Evolutionary conservation across 2,329 filamentous ascomycete genomes (phyloP).

Genomic region (Rutstroemia sp.): DNA sequence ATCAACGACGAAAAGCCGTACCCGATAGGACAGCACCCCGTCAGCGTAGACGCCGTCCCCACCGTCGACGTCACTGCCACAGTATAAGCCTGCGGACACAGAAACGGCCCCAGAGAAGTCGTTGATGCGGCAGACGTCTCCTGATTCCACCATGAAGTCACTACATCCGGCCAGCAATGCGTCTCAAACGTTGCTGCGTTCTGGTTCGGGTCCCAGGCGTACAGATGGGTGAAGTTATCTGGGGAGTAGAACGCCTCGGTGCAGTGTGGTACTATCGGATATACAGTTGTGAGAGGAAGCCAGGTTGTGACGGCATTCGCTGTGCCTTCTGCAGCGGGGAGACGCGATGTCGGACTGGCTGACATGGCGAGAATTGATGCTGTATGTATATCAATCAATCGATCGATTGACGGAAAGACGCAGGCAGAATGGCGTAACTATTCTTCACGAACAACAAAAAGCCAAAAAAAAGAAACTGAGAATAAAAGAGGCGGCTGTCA

Average conservation of each 20-base stretch:
- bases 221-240: neutral
- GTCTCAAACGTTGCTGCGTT: neutral
- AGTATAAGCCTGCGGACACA: conserved; percentile 1
- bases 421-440: no score
- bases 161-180: neutral
- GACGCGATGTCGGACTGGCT: neutral
- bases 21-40: neutral
- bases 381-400: neutral
- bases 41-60: neutral
- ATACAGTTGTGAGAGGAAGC: conserved; percentile 5
- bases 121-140: no score
- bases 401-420: neutral
- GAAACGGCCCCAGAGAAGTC: conserved; percentile 5
- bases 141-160: conserved; percentile 5
- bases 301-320: neutral
- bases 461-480: no score
- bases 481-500: no score
- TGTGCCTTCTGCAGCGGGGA: neutral
- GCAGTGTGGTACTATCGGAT: neutral
- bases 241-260: neutral
- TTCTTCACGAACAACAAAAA: no score
- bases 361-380: neutral
- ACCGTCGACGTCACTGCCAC: neutral
- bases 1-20: neutral
- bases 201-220: neutral